Evolutionary conservation across 208 protist species (phyloP), one percentile per base, ranked within the genome.

Genomic region (Phytomonas sp.): DNA sequence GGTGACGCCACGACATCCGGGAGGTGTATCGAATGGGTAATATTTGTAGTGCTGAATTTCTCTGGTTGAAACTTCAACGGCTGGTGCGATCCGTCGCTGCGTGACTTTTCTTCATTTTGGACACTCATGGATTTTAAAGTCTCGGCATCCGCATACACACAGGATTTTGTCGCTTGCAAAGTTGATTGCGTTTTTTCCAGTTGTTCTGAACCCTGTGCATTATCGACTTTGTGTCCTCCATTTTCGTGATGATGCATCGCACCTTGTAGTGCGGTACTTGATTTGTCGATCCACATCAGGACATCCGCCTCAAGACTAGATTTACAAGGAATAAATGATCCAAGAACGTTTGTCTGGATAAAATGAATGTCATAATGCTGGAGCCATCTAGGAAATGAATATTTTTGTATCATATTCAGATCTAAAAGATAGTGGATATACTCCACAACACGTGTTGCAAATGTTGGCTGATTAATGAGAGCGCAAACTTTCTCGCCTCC

Each of bases 401-500:
- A 36, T 32, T 26, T 36, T 19, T 45, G 69, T 1, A 72, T 11
- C 19, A 60, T 60, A 19, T 26, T 7, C 23, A 56, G 31, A 31
- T 72, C 40, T 10, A 72, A 19, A 29, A 72, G 33, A 66, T 66
- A 72, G 1, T 10, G n/a, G 33, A 72, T 42, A 66, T 52, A 72
- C 36, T 72, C 69, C 8, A 34, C 69, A 29, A 72, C 10, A 29
- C 36, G 26, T n/a, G 69, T 40, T 23, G 60, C 69, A 32, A 66
- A 33, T 26, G 31, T 19, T 26, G 45, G 45, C 45, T 56, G 45
- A 56, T 23, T 11, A 56, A 56, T 16, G 26, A 56, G 19, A 26
- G 5, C 26, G 1, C 89, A 81, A 49, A 92, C 63, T 30, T 67
- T 61, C 1, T 80, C 68, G 12, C 75, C 78, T 32, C 82, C 83